Evolutionary conservation across 192 early-diverging fungal genomes (phyloP).

Genomic region (Oehlia diaphana): DNA sequence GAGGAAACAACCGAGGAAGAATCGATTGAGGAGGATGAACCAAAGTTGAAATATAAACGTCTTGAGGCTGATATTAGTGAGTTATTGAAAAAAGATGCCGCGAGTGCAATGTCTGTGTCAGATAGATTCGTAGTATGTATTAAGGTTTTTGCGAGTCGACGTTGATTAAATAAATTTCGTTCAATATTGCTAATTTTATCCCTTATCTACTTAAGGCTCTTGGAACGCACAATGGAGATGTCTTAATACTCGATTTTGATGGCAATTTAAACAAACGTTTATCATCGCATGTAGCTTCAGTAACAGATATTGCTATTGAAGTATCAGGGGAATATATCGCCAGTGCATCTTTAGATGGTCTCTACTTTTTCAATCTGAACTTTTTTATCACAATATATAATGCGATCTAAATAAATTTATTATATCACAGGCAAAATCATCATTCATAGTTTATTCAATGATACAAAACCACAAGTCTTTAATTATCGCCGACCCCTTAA

Average conservation of each 20-base stretch:
- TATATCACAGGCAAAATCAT: conserved; percentile 70
- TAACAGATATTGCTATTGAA: conserved; percentile 89
- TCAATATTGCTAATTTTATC: background rate
- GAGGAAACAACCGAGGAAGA: conserved; percentile 32
- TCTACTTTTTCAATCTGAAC: background rate
- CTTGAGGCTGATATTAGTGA: conserved; percentile 74
- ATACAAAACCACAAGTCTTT: conserved; percentile 62
- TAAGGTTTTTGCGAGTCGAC: background rate
- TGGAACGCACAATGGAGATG: conserved; percentile 89
- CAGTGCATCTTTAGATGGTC: conserved; percentile 91
- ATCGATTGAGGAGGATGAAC: conserved; percentile 86
- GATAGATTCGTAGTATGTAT: conserved; percentile 79
- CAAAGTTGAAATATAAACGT: conserved; percentile 87
- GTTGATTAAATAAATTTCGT: background rate
- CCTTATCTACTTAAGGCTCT: conserved; percentile 50
- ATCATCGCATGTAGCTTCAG: conserved; percentile 78
- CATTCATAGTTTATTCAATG: conserved; percentile 79
- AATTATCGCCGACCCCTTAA: conserved; percentile 88
- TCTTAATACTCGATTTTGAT: conserved; percentile 88
- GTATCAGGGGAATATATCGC: conserved; percentile 84
- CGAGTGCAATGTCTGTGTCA: conserved; percentile 75
- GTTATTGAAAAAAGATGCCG: conserved; percentile 84
- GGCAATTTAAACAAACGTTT: conserved; percentile 90
- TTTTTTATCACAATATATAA: background rate
- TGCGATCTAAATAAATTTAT: background rate